Conservation (phyloP, 129 eudicot species). For the Saussurea involucrata region DNA sequence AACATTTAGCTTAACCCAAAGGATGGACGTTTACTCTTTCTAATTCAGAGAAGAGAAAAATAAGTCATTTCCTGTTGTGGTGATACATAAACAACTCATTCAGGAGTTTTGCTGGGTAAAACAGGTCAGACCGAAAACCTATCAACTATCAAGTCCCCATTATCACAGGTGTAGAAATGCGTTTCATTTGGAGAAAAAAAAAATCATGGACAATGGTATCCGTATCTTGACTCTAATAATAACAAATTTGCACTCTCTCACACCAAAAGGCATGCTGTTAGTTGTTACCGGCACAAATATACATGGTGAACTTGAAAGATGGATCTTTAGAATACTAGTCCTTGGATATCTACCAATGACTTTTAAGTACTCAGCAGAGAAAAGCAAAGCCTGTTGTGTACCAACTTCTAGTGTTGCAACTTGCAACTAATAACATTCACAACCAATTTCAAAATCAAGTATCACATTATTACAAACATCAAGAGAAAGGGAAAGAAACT, state of each 20-base stretch:
- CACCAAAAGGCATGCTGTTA: not conserved
- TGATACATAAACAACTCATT: not conserved
- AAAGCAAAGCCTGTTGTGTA: not conserved
- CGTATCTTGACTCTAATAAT: not conserved
- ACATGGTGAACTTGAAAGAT: not conserved
- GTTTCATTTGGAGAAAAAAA: not conserved
- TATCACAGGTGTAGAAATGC: not conserved
- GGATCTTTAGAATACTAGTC: not conserved
- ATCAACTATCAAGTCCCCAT: not conserved
- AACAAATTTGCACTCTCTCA: not conserved
- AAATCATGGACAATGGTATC: conserved; percentile 1
- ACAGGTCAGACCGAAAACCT: not conserved
- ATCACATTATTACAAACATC: not conserved
- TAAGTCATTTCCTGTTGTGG: not conserved
- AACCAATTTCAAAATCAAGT: not conserved
- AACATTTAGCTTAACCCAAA: not conserved
- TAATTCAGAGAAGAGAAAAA: conserved; percentile 8
- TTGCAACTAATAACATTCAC: conserved; percentile 4
- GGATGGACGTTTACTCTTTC: not conserved
- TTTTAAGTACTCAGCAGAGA: not conserved
- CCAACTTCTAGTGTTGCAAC: not conserved
- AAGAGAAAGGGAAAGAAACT: not conserved
- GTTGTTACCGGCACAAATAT: not conserved
- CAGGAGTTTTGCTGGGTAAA: not conserved
- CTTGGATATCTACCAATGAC: not conserved